A percentile compares a stretch with the other conserved stretches of the same genome.
These are phyloP conservation scores for Tricholoma sp. DNA, from an alignment of 768 basidiomycete species.

Conservation along the genomic window DNA sequence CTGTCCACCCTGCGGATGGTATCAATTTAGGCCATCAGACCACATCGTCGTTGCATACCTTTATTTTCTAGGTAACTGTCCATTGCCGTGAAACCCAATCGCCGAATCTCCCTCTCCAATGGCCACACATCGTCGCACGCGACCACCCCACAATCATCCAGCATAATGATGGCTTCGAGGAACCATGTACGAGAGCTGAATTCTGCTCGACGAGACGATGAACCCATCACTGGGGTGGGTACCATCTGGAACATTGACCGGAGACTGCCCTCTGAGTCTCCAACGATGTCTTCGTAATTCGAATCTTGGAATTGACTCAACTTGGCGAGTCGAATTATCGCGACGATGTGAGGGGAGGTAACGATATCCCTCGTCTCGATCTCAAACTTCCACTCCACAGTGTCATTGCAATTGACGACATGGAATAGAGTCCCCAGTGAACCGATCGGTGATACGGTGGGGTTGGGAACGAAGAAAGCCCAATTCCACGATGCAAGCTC, in stretches of 20 bases:
- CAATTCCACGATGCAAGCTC: slow-evolving; percentile 47
- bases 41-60: slow-evolving; percentile 20
- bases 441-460: slow-evolving; percentile 34
- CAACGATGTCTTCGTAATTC: slow-evolving; percentile 37
- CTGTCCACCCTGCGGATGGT: slow-evolving; percentile 16
- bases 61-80: slow-evolving; percentile 42
- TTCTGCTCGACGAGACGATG: slow-evolving; percentile 25
- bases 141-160: slow-evolving; percentile 44
- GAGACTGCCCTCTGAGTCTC: slow-evolving; percentile 29
- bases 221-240: slow-evolving; percentile 27
- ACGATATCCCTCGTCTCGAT: slow-evolving; percentile 32
- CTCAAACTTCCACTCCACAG: slow-evolving; percentile 35
- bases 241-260: slow-evolving; percentile 41
- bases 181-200: slow-evolving; percentile 47
- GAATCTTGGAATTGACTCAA: slow-evolving; percentile 32
- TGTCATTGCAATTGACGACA: slow-evolving; percentile 30
- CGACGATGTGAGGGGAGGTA: slow-evolving; percentile 36
- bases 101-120: slow-evolving; percentile 41
- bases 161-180: slow-evolving; percentile 38
- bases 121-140: slow-evolving; percentile 45
- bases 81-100: slow-evolving; percentile 45
- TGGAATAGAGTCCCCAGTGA: slow-evolving; percentile 40
- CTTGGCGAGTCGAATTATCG: slow-evolving; percentile 39
- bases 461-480: slow-evolving; percentile 43
- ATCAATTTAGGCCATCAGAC: not conserved